phyloP scores from a whole-genome alignment of 305 asterid species.

The Ajuga reptans region DNA sequence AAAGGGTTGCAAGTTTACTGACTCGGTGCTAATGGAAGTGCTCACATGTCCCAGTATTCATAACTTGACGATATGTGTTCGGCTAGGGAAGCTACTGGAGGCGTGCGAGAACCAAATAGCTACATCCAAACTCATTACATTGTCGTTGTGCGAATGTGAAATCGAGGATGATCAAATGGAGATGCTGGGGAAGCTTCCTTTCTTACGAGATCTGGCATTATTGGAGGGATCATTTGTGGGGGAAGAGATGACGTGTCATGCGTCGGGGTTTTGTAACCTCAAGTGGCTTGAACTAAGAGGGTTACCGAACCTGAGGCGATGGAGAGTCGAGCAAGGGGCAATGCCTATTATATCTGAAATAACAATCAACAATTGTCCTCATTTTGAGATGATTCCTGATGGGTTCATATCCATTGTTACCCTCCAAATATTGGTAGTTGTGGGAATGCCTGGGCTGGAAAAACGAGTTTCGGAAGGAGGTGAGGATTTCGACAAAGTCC shows the following conservation, averaged over 20 bases:
- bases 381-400: constrained; percentile 7
- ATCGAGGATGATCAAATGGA: too few species aligned
- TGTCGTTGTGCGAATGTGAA: too few species aligned
- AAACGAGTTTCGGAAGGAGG: constrained; percentile 1
- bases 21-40: too few species aligned
- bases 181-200: too few species aligned
- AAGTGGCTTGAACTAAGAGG: accelerated
- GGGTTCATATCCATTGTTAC: neutral
- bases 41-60: too few species aligned
- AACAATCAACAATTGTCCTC: neutral
- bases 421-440: neutral
- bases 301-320: neutral
- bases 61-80: too few species aligned
- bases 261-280: neutral
- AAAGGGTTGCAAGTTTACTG: too few species aligned
- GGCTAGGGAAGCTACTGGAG: too few species aligned
- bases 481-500: constrained; percentile 15
- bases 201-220: too few species aligned
- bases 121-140: too few species aligned
- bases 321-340: constrained; percentile 16
- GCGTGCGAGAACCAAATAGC: too few species aligned
- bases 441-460: neutral
- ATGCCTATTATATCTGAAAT: neutral
- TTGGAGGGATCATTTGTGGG: neutral
- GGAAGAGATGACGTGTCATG: neutral